phyloP scores from a whole-genome alignment of 2,329 filamentous ascomycete genomes.

The Sodiomyces alkalinus region DNA sequence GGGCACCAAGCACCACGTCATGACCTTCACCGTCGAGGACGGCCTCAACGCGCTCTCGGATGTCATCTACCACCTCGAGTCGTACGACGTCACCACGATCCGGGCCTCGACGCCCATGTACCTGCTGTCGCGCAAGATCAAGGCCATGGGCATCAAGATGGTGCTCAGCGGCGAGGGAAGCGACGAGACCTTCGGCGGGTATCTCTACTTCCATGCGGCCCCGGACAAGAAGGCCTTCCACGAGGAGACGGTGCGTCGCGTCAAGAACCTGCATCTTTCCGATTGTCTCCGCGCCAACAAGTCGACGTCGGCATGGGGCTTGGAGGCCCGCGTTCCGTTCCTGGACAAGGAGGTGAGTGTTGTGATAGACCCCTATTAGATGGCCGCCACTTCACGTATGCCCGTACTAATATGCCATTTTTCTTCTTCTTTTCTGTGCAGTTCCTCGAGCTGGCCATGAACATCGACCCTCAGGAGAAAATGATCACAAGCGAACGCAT shows the following conservation, averaged over 20 bases:
- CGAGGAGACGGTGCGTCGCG: slow-evolving; percentile 80
- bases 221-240: slow-evolving; percentile 89
- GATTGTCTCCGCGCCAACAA: slow-evolving; percentile 98
- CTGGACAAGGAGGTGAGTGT: slow-evolving; percentile 69
- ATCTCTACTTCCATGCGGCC: slow-evolving; percentile 95
- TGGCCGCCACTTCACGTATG: too few relatives aligned
- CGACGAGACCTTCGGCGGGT: slow-evolving; percentile 96
- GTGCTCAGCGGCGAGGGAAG: slow-evolving; percentile 92
- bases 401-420: too few relatives aligned
- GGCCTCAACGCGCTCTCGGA: slow-evolving; percentile 92
- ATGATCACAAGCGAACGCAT: slow-evolving; percentile 82
- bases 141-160: slow-evolving; percentile 99
- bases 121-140: slow-evolving; percentile 93
- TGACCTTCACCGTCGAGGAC: slow-evolving; percentile 96
- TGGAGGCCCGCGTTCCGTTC: slow-evolving; percentile 96
- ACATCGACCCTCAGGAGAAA: slow-evolving; percentile 87
- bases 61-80: slow-evolving; percentile 96
- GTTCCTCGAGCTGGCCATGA: slow-evolving; percentile 88
- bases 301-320: slow-evolving; percentile 93
- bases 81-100: slow-evolving; percentile 96
- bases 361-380: too few relatives aligned
- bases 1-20: slow-evolving; percentile 93
- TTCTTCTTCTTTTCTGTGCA: too few relatives aligned
- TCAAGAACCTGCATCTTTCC: slow-evolving; percentile 93
- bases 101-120: slow-evolving; percentile 98